phyloP scores from a whole-genome alignment of 2,329 filamentous ascomycete species.

The Cladosporium austrohemisphaericum region DNA sequence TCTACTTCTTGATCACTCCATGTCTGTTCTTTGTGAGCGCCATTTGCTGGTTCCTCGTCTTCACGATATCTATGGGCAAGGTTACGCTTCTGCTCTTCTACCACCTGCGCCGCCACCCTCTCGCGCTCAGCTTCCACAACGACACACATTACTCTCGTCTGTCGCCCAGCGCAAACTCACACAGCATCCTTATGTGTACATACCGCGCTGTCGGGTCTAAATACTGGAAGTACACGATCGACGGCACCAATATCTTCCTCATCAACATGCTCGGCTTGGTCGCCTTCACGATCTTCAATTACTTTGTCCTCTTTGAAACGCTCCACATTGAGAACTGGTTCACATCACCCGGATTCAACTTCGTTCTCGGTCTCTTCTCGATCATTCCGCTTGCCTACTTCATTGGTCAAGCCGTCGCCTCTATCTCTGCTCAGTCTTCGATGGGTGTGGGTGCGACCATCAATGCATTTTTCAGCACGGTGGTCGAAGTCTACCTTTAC shows the following conservation, averaged over 20 bases:
- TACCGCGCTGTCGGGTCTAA: slow-evolving; percentile 90
- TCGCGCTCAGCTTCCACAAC: slow-evolving; percentile 89
- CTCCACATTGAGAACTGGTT: slow-evolving; percentile 68
- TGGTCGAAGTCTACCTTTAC: slow-evolving; percentile 97
- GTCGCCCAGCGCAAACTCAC: slow-evolving; percentile 49
- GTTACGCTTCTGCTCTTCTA: slow-evolving; percentile 85
- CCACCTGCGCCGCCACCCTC: slow-evolving; percentile 85
- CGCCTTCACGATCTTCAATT: slow-evolving; percentile 92
- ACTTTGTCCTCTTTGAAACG: slow-evolving; percentile 68
- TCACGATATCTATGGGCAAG: slow-evolving; percentile 98
- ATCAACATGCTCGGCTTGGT: slow-evolving; percentile 95
- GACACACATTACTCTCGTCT: slow-evolving; percentile 70
- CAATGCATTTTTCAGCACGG: slow-evolving; percentile 96
- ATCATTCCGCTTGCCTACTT: slow-evolving; percentile 98
- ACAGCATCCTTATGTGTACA: slow-evolving; percentile 86
- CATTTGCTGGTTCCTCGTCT: slow-evolving; percentile 94
- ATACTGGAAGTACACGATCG: slow-evolving; percentile 99
- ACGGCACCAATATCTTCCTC: slow-evolving; percentile 97
- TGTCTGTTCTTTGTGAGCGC: slow-evolving; percentile 79
- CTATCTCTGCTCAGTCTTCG: slow-evolving; percentile 95
- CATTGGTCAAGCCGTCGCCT: slow-evolving; percentile 96
- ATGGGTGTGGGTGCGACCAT: slow-evolving; percentile 97
- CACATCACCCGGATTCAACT: slow-evolving; percentile 81
- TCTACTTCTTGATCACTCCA: slow-evolving; percentile 88
- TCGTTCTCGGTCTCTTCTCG: slow-evolving; percentile 76